Conservation (phyloP, 164 flowering plant genomes). For the Euptelea pleiosperma region DNA sequence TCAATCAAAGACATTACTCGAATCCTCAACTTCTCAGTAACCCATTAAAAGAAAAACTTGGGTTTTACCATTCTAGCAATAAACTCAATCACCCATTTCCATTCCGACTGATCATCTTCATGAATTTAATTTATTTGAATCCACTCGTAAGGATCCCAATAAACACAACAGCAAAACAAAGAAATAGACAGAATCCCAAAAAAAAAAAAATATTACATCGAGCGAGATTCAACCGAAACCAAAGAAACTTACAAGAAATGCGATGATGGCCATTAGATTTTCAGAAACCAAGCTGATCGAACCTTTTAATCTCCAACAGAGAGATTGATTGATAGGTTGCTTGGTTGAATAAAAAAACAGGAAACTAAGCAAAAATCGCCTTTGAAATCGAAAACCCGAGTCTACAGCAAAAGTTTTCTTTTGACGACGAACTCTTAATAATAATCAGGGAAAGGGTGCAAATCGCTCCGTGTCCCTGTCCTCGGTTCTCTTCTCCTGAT, state of each 20-base stretch:
- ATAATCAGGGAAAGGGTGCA: no score
- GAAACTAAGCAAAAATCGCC: background rate
- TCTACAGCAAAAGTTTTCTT: no score
- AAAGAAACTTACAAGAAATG: conserved; percentile 1
- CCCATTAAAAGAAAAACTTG: background rate
- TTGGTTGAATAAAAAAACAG: background rate
- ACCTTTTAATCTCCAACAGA: conserved; percentile 1
- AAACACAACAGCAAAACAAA: background rate
- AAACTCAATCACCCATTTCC: no score
- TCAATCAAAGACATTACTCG: background rate
- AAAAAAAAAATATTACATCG: no score
- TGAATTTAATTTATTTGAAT: background rate
- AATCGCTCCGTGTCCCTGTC: no score
- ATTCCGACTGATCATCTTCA: no score
- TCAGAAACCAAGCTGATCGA: background rate
- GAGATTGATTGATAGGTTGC: no score
- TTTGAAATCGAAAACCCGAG: background rate
- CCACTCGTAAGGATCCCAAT: no score
- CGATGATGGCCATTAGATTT: background rate
- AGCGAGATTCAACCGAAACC: conserved; percentile 1
- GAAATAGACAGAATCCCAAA: no score
- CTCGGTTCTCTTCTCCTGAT: no score
- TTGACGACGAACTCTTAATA: no score
- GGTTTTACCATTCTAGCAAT: background rate
- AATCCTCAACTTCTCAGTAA: conserved; percentile 1